Evolutionary conservation across 2,329 filamentous ascomycete genomes (phyloP).

Genomic region (Periconia macrospinosa): DNA sequence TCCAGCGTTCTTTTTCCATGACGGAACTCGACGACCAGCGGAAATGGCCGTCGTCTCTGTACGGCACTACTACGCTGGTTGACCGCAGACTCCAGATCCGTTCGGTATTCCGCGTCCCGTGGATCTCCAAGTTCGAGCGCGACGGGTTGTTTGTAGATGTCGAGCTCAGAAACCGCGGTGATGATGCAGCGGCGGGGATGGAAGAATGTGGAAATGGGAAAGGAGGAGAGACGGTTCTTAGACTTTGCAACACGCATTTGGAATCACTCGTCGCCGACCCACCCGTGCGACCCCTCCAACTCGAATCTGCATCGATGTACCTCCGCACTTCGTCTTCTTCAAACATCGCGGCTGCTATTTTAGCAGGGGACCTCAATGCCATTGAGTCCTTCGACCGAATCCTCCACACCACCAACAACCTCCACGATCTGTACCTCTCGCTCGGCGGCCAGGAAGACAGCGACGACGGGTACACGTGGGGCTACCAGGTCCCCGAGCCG

Average conservation of each 20-base stretch:
- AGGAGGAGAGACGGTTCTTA: slow-evolving; percentile 31
- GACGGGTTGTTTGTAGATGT: slow-evolving; percentile 61
- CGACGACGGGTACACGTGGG: slow-evolving; percentile 61
- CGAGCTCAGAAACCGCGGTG: neutral
- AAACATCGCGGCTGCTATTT: slow-evolving; percentile 45
- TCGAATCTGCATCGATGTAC: slow-evolving; percentile 48
- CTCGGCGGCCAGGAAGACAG: slow-evolving; percentile 54
- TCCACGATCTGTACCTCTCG: slow-evolving; percentile 58
- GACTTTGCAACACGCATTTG: slow-evolving; percentile 61
- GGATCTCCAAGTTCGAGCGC: slow-evolving; percentile 52
- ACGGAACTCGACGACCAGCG: slow-evolving; percentile 48
- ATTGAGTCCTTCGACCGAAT: slow-evolving; percentile 57
- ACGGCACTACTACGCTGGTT: slow-evolving; percentile 58
- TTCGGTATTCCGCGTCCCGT: slow-evolving; percentile 56
- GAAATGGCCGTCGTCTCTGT: slow-evolving; percentile 51
- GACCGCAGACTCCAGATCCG: slow-evolving; percentile 51
- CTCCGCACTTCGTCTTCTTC: slow-evolving; percentile 38
- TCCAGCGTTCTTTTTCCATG: slow-evolving; percentile 51
- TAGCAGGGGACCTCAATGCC: slow-evolving; percentile 62
- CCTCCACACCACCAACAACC: slow-evolving; percentile 51
- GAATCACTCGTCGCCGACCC: slow-evolving; percentile 56
- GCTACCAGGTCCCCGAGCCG: slow-evolving; percentile 52
- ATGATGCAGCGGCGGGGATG: too few relatives aligned
- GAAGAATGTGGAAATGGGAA: too few relatives aligned
- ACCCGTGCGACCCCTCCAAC: slow-evolving; percentile 53